Base-by-base conservation (phyloP, 768 basidiomycete genomes). In the Baorangia bicolor region DNA sequence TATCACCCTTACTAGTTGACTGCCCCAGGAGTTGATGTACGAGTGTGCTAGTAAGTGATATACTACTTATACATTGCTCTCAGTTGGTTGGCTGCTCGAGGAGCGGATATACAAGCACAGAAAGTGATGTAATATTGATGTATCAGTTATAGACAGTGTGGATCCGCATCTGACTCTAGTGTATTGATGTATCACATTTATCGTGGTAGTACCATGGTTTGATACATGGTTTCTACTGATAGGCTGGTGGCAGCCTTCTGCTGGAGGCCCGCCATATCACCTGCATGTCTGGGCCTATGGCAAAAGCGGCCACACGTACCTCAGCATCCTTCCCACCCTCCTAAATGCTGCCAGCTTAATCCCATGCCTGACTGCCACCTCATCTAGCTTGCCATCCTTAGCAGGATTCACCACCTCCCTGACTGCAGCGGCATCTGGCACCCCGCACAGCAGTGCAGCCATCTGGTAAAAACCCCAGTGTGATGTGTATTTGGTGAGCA, bases 351-450 rank as follows among this genome's bases (percentile, higher is more conserved):
- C 51, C 43, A 13, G 43, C 45, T 53, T 13, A 18, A 53, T 38
- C 27, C 51, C 43, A 53, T 53, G 51, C 51, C 51, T 53, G 43
- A 23, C n/a, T n/a, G n/a, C n/a, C n/a, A n/a, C n/a, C n/a, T 53
- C 51, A 53, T 53, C 51, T 53, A 53, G 51, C 43, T 53, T 53
- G 35, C 43, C 1, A 21, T 53, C 51, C 43, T 34, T 53, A 23
- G 51, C 51, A 53, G 51, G 51, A 53, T 53, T 53, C 35, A 53
- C 51, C 51, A 53, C 51, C 35, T 53, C 51, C 51, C 43, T 45
- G 51, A 53, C 51, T 43, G 37, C 11, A 39, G 51, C 20, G 25
- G 51, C 51, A 45, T 53, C 51, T 35, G 43, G 43, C 51, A 28
- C 51, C 51, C 51, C 6, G 43, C 43, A 53, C 43, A 53, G 43